phyloP scores from a whole-genome alignment of 345 rosid species.

The Eucalyptus globulus region DNA sequence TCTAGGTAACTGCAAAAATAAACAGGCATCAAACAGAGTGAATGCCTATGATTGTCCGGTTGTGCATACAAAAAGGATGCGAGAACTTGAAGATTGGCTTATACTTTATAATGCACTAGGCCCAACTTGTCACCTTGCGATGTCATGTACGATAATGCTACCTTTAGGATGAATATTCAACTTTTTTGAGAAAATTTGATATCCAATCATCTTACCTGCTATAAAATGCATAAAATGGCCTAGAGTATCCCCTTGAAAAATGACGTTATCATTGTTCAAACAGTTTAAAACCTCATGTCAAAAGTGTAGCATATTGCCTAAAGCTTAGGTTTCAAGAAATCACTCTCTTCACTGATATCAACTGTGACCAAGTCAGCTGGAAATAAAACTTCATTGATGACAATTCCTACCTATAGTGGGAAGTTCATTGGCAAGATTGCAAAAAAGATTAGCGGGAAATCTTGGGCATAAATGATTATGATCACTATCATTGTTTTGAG shows the following conservation, averaged over 20 bases:
- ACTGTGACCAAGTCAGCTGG: neutral
- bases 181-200: no score
- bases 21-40: neutral
- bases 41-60: neutral
- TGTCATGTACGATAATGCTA: neutral
- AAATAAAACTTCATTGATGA: neutral
- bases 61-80: neutral
- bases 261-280: neutral
- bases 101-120: neutral
- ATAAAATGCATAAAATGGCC: no score
- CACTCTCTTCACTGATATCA: neutral
- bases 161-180: no score
- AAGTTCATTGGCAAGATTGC: neutral
- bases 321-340: neutral
- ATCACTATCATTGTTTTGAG: neutral
- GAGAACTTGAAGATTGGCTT: neutral
- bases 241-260: neutral
- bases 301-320: neutral
- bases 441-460: neutral
- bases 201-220: no score
- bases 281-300: neutral
- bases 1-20: conserved; percentile 39
- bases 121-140: neutral
- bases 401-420: neutral
- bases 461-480: neutral